A percentile compares a stretch with the other conserved stretches of the same genome.
Conservation (phyloP, 441 rosid genomes). For the Adansonia grandidieri region DNA sequence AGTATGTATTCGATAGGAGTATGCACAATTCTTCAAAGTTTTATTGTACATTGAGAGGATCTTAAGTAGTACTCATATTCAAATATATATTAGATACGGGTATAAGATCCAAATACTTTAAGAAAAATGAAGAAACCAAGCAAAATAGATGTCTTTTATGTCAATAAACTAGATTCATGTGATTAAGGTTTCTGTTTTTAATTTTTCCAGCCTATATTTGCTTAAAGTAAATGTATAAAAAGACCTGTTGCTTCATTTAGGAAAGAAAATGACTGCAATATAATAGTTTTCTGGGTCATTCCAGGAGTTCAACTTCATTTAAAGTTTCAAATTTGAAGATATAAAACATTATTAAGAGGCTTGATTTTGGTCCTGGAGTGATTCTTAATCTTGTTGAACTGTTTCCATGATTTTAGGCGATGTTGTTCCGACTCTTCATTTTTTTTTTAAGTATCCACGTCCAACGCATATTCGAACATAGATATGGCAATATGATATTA, state of each 20-base stretch:
- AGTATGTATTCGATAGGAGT: too few species aligned
- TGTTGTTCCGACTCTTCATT: neutral
- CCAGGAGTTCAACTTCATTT: too few species aligned
- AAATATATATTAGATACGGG: too few species aligned
- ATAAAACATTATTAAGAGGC: neutral
- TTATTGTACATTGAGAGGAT: too few species aligned
- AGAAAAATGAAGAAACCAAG: too few species aligned
- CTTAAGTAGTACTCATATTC: too few species aligned
- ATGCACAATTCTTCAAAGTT: too few species aligned
- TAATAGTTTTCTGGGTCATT: neutral
- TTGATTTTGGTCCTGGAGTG: neutral
- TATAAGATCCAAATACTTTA: too few species aligned
- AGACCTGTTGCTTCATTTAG: neutral
- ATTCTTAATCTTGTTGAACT: neutral
- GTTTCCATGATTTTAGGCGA: neutral
- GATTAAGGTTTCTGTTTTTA: neutral
- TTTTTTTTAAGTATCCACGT: too few species aligned
- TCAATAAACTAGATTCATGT: neutral
- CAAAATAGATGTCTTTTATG: neutral
- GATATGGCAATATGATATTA: too few species aligned
- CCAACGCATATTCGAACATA: too few species aligned
- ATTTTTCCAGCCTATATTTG: neutral
- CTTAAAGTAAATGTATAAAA: neutral
- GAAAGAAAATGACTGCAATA: neutral
- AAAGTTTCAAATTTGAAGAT: neutral